These are phyloP conservation scores for Daldinia childiae DNA, from an alignment of 495 filamentous ascomycete species.

Conservation along the genomic window DNA sequence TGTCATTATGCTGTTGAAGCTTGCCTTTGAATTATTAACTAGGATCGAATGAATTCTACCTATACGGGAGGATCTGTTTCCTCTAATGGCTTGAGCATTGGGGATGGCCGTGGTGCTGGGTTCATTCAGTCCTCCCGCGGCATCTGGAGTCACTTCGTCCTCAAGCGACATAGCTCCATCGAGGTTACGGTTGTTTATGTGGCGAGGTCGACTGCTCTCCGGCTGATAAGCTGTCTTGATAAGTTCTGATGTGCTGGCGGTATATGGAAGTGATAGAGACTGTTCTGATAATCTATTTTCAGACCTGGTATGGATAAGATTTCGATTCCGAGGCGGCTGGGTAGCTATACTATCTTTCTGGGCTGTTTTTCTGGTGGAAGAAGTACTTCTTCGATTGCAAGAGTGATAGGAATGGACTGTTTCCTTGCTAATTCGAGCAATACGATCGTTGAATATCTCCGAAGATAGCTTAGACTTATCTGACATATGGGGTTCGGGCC, in stretches of 20 bases:
- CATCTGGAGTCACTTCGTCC: neutral
- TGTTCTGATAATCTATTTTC: constrained; percentile 12
- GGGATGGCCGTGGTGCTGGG: neutral
- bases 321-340: neutral
- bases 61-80: neutral
- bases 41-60: constrained; percentile 11
- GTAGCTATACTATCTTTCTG: neutral
- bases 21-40: constrained; percentile 1
- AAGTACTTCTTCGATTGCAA: constrained; percentile 4
- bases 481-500: neutral
- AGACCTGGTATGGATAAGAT: neutral
- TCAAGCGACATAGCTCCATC: constrained; percentile 23
- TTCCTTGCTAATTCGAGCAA: constrained; percentile 8
- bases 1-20: neutral
- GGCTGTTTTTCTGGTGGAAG: neutral
- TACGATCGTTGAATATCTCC: neutral
- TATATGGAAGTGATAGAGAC: neutral
- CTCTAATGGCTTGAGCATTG: neutral
- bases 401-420: neutral
- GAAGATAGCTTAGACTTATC: constrained; percentile 5
- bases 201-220: constrained; percentile 16
- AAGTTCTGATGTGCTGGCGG: neutral
- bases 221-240: neutral
- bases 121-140: neutral
- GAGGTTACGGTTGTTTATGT: constrained; percentile 1